These are phyloP conservation scores for Penicillium expansum DNA, from an alignment of 2,329 filamentous ascomycete genomes.

Conservation along the genomic window DNA sequence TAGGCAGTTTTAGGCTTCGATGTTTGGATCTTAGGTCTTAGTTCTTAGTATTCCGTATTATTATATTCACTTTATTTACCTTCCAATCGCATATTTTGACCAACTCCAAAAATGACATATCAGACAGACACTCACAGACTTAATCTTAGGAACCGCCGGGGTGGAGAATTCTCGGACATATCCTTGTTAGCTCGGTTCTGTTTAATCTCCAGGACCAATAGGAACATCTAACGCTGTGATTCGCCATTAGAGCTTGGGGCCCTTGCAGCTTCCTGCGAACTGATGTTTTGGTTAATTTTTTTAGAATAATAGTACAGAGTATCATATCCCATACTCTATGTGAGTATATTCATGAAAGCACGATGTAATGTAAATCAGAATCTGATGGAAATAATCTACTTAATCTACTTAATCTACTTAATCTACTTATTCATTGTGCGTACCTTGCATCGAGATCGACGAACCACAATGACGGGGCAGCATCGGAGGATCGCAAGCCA, in stretches of 20 bases:
- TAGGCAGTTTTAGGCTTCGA: background rate
- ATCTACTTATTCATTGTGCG: background rate
- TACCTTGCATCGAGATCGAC: conserved; percentile 18
- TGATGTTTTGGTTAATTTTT: background rate
- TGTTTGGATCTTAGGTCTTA: background rate
- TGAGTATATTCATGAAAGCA: no score
- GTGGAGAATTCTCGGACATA: conserved; percentile 13
- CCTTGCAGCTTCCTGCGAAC: background rate
- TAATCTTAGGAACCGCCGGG: conserved; percentile 13
- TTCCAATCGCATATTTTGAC: background rate
- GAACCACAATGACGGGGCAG: conserved; percentile 13
- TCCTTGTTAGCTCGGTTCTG: background rate
- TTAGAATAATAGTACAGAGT: background rate
- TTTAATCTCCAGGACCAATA: background rate
- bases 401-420: background rate
- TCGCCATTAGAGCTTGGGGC: background rate
- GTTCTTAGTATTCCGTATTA: no score
- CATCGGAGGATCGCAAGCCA: conserved; percentile 10
- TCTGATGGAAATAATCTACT: background rate
- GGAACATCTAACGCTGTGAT: background rate
- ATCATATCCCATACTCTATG: no score
- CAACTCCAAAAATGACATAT: conserved; percentile 1
- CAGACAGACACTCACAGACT: background rate
- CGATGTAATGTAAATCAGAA: background rate
- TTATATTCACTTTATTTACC: background rate